Base-by-base conservation (phyloP, 2,329 filamentous ascomycete species). In the Aspergillus latus region DNA sequence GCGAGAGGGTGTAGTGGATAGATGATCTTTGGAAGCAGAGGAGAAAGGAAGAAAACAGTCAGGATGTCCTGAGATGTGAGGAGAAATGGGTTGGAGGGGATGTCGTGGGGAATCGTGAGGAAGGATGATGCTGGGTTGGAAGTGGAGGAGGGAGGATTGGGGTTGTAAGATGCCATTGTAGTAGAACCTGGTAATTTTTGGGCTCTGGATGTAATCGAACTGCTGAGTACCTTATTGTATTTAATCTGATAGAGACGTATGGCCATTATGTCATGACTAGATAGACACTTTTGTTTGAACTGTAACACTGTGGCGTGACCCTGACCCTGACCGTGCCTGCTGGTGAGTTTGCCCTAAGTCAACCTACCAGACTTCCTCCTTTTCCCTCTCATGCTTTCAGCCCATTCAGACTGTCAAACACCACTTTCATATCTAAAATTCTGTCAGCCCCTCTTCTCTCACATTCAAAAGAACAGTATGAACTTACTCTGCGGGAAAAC, bases 401-500 rank as follows among this genome's bases (percentile, higher is more conserved):
- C 8, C 11, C 26, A 4, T 26, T 36, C 48, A 58, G 29, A 5
- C 34, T 42, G 37, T 57, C 44, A 29, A 59, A 59, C 1, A 56
- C 8, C 0, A 56, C 54, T 26, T 59, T 59, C 43, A 54, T 59
- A 47, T 54, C 54, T 57, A 36, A 6, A 21, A 26, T 5, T 3
- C 21, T 21, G 21, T 21, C 21, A 21, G 21, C 21, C 21, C 21
- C 21, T 21, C 21, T 21, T 21, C 21, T 21, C 21, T 21, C 21
- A 21, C 21, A 21, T 21, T 21, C 21, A 21, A 21, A 21, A 21
- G 21, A 21, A 21, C 21, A 21, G 21, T 21, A 21, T 21, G 21
- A 21, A 54, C 58, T 52, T 34, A 59, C 58, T 59, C 34, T 51
- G 37, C 54, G 76, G 76, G 61, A 76, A 78, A 2, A 76, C 74